Percentiles rank a stretch among this genome's conserved stretches.
Conservation (phyloP, 208 protist genomes). For the Leishmania martiniquensis region DNA sequence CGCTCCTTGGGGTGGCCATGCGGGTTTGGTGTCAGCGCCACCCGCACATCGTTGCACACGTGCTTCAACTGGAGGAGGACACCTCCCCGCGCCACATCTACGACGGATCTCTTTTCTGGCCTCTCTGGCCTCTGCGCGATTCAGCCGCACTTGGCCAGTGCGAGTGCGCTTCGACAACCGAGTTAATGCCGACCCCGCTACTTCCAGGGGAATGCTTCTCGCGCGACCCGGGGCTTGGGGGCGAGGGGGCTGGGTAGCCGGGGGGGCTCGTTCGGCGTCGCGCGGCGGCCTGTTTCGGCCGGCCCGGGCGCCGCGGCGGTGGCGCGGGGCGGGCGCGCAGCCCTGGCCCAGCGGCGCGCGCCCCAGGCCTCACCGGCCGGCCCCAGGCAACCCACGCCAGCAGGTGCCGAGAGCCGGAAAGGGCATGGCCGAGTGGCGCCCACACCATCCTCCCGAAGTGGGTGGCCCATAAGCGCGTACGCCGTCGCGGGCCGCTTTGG, state of each 20-base stretch:
- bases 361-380: too few relatives aligned
- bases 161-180: conserved; percentile 28
- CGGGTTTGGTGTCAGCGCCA: conserved; percentile 31
- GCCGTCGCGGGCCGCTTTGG: too few relatives aligned
- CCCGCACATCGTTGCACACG: conserved; percentile 36
- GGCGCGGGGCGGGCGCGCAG: too few relatives aligned
- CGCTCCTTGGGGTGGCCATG: conserved; percentile 38
- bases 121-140: conserved; percentile 27
- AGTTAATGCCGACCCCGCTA: conserved; percentile 30
- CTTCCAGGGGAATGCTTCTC: conserved; percentile 38
- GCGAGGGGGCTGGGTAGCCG: conserved; percentile 1
- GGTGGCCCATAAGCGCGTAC: neutral
- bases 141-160: conserved; percentile 17
- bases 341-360: too few relatives aligned
- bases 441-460: neutral
- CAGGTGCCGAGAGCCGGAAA: too few relatives aligned
- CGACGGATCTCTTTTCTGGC: conserved; percentile 35
- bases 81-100: conserved; percentile 22
- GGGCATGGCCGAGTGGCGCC: neutral
- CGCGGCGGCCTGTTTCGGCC: neutral
- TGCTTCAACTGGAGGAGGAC: conserved; percentile 31
- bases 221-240: conserved; percentile 21
- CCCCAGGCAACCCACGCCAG: neutral
- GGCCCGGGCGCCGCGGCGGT: neutral
- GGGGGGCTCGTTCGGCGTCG: neutral